Base-by-base conservation (phyloP, 2,329 filamentous ascomycete species). In the Colletotrichum sp. region DNA sequence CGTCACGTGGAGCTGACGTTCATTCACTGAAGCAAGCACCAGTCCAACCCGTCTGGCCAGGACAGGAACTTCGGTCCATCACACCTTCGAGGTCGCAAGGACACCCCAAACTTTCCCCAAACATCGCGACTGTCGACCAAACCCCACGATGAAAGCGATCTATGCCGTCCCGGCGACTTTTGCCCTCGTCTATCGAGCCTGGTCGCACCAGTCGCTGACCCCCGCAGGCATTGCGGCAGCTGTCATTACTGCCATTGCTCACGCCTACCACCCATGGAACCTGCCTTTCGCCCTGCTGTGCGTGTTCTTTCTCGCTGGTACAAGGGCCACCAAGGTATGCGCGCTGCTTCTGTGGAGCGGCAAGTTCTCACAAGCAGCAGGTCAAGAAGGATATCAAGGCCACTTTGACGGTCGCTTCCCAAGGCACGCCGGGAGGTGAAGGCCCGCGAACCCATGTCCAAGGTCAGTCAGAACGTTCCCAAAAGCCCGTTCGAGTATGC, bases 241-340 rank as follows among this genome's bases (percentile, higher is more conserved):
- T 55, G 80, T 81, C 32, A 79, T 83, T 30, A 84, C 82, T 13
- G 83, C 81, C n/a, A 83, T 81, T 29, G 82, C 80, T 34, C 97
- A 99, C 84, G 95, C 96, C 19, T 86, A 96, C n/a, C 96, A 99
- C 84, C 96, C 96, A 5, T 98, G 95, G 93, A 95, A 95, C 76
- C 88, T 96, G n/a, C 96, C 95, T n/a, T 98, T 98, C 86, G 91
- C 91, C 32, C 89, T 98, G 13, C 89, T 99, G 3, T 90, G 91
- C 66, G 91, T 96, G 44, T 99, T 99, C 87, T 99, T 98, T 85
- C 87, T 98, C 5, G 92, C 94, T 6, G 97, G 96, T 2, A 98
- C 94, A 2, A 89, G 92, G 68, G 96, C 93, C 1, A 98, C 96
- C 1, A 96, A 96, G 87, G 95, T 95, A 84, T 30, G 81, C 71